Evolutionary conservation across 306 rosid genomes (phyloP).

Genomic region (Carpinus fangiana): DNA sequence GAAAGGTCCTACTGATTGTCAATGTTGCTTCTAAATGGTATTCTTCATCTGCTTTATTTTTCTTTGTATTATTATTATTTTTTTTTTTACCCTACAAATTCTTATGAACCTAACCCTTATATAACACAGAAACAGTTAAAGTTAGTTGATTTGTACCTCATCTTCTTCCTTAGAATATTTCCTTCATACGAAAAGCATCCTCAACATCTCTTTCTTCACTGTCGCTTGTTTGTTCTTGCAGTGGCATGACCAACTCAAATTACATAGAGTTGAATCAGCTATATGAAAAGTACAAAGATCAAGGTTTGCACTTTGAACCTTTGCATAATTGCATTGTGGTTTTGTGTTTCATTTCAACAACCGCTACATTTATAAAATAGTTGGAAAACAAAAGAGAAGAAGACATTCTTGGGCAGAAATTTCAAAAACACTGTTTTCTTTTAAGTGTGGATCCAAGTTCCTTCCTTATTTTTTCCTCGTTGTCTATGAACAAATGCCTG

Average conservation of each 20-base stretch:
- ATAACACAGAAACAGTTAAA: not conserved
- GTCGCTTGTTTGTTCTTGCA: conserved; percentile 37
- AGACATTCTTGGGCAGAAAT: not conserved
- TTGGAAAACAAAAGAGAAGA: not conserved
- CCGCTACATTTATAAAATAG: conserved; percentile 1
- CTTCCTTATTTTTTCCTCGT: not conserved
- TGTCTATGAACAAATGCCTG: not conserved
- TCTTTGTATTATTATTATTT: not conserved
- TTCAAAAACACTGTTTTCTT: not conserved
- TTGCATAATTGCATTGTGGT: not conserved
- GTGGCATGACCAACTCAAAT: conserved; percentile 87
- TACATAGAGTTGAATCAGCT: conserved; percentile 81
- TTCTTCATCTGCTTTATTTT: not conserved
- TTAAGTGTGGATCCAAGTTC: not conserved
- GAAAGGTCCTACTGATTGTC: conserved; percentile 69
- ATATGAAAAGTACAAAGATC: conserved; percentile 65
- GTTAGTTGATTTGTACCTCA: not conserved
- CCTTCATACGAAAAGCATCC: not conserved
- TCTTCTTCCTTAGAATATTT: not conserved
- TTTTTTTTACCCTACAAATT: not conserved
- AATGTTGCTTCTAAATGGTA: conserved; percentile 98
- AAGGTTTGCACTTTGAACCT: conserved; percentile 47
- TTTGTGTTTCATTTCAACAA: conserved; percentile 7
- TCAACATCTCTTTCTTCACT: not conserved
- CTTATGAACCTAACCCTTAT: not conserved